Evolutionary conservation across 768 basidiomycete species (phyloP).

Genomic region (Flagelloscypha sp.): DNA sequence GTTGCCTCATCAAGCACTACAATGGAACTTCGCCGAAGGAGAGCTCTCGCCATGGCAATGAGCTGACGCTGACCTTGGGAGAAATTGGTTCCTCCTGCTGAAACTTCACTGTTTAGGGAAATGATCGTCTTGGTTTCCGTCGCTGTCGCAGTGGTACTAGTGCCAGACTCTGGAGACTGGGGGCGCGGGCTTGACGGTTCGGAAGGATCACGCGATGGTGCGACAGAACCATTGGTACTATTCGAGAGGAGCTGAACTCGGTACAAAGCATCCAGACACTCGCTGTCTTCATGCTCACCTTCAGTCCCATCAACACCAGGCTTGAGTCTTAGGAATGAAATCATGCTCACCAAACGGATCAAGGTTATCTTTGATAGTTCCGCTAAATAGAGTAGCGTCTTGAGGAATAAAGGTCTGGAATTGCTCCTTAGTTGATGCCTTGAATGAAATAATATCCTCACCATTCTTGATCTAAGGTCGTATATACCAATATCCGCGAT

Average conservation of each 20-base stretch:
- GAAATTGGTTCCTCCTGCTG: conserved; percentile 83
- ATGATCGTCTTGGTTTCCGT: conserved; percentile 49
- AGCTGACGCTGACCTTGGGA: conserved; percentile 88
- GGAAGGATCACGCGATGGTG: conserved; percentile 41
- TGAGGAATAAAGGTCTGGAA: conserved; percentile 42
- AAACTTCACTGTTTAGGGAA: conserved; percentile 70
- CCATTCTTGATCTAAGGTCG: conserved; percentile 11
- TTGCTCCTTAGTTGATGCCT: neutral
- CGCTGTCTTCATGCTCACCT: conserved; percentile 71
- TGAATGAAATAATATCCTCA: neutral
- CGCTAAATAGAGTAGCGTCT: conserved; percentile 49
- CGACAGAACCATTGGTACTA: conserved; percentile 38
- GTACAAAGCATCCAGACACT: conserved; percentile 71
- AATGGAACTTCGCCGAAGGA: conserved; percentile 64
- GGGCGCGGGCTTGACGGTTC: conserved; percentile 36
- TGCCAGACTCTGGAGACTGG: conserved; percentile 35
- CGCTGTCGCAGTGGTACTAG: conserved; percentile 43
- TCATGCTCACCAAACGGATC: conserved; percentile 37
- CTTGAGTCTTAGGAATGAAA: too few species aligned
- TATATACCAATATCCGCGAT: conserved; percentile 33
- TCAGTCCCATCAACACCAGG: too few species aligned
- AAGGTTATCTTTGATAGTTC: conserved; percentile 44
- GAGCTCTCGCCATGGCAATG: conserved; percentile 78
- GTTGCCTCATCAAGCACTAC: conserved; percentile 81
- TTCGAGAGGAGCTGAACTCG: conserved; percentile 72